A percentile compares a stretch with the other conserved stretches of the same genome.
Evolutionary conservation across 441 rosid species (phyloP).

Genomic region (Francoa sonchifolia): DNA sequence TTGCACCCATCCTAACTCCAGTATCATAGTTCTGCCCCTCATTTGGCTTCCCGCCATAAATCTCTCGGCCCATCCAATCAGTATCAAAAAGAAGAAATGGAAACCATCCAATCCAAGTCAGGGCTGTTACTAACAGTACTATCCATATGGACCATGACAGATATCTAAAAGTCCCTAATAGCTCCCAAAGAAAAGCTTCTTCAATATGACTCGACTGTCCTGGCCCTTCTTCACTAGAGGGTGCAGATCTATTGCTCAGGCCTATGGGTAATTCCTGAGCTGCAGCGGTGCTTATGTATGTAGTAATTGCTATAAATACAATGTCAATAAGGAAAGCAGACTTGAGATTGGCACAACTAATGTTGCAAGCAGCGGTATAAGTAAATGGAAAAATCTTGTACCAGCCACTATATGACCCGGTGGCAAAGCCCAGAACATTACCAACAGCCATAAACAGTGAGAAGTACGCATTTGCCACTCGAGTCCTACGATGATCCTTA

Average conservation of each 20-base stretch:
- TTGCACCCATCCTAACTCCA: slow-evolving; percentile 87
- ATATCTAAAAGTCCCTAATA: slow-evolving; percentile 79
- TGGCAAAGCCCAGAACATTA: slow-evolving; percentile 83
- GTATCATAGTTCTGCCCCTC: slow-evolving; percentile 40
- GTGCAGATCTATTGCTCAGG: slow-evolving; percentile 18
- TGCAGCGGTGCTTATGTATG: slow-evolving; percentile 46
- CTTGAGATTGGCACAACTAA: slow-evolving; percentile 86
- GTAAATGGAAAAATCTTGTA: slow-evolving; percentile 73
- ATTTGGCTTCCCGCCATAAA: slow-evolving; percentile 78
- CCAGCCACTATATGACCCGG: slow-evolving; percentile 87
- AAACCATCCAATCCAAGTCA: slow-evolving; percentile 97
- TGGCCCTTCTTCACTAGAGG: slow-evolving; percentile 27
- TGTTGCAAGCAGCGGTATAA: slow-evolving; percentile 51
- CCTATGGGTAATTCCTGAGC: slow-evolving; percentile 56
- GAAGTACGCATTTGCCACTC: slow-evolving; percentile 96
- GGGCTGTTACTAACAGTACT: slow-evolving; percentile 71
- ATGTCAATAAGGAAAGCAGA: slow-evolving; percentile 82
- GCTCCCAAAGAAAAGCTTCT: slow-evolving; percentile 91
- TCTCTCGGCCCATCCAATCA: slow-evolving; percentile 97
- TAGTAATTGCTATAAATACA: slow-evolving; percentile 53
- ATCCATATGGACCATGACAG: slow-evolving; percentile 73
- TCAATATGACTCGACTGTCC: slow-evolving; percentile 37
- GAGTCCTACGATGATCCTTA: slow-evolving; percentile 77
- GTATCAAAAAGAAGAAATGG: slow-evolving; percentile 92
- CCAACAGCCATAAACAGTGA: slow-evolving; percentile 93